Base-by-base conservation (phyloP, 2,329 filamentous ascomycete genomes). In the Ascochyta fabae region DNA sequence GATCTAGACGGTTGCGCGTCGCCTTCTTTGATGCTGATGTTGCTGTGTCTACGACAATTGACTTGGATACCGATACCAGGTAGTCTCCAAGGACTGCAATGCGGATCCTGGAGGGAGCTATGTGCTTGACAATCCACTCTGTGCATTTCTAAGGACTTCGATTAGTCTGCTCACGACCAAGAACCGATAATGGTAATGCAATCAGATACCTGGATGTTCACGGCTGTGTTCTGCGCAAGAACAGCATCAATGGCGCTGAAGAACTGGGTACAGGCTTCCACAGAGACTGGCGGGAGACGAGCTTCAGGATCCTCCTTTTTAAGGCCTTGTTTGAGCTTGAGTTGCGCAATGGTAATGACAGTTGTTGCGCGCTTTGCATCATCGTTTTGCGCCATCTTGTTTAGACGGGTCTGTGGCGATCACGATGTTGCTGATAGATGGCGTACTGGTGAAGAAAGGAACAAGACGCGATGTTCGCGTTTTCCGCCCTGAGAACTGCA, bases 101-200 rank as follows among this genome's bases (percentile, higher is more conserved):
- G 66, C 92, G 87, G 64, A 83, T 80, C 53, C 84, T 75, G 56
- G 91, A 95, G 54, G 83, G 83, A 66, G 85, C 81, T 71, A 94
- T 81, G 79, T 92, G 85, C 67, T 84, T 83, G 71, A 92, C 78
- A 69, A 94, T 88, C 91, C 91, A 96, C 78, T 85, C 82, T 84
- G 93, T 96, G 84, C 90, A 93, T 82, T 86, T 90, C 92, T 96
- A 72, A 34, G 39, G 55, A 55, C 36, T 48, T 67, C 46, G 59
- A 74, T 73, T 72, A 74, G 70, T 68, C 60, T 69, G 68, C 60
- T 67, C 70, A 62, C 53, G 24, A 60, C 46, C 47, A 43, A 59
- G 31, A 53, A 48, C 34, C 51, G 44, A 57, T 57, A 60, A 58
- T 59, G 54, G 58, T 54, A 48, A 60, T 61, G 50, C 58, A 65